Conservation (phyloP, 805 yeast genomes). For the Scheffersomyces amazonensis region DNA sequence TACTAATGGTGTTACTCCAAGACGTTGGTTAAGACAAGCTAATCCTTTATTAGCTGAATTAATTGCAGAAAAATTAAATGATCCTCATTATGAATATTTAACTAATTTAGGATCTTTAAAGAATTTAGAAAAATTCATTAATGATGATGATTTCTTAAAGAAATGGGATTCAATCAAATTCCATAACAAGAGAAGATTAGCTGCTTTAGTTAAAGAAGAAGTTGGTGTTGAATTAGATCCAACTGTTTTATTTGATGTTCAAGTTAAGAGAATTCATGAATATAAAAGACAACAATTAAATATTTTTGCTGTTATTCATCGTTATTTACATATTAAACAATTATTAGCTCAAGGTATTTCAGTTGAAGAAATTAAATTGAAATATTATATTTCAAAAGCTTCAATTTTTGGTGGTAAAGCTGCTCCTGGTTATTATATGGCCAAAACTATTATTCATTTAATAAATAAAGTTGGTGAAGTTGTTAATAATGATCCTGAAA, state of each 20-base stretch:
- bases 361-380: conserved; percentile 50
- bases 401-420: conserved; percentile 90
- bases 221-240: conserved; percentile 70
- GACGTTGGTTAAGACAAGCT: conserved; percentile 95
- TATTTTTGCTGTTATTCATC: conserved; percentile 82
- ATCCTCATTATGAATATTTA: conserved; percentile 61
- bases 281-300: conserved; percentile 94
- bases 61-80: conserved; percentile 68
- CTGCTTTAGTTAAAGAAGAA: conserved; percentile 60
- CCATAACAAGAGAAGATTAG: conserved; percentile 65
- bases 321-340: conserved; percentile 75
- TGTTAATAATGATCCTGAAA: conserved; percentile 72
- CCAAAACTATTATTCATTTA: conserved; percentile 84
- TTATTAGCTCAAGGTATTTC: conserved; percentile 49
- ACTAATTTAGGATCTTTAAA: conserved; percentile 67
- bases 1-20: conserved; percentile 93
- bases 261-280: conserved; percentile 93
- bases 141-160: conserved; percentile 64
- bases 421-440: conserved; percentile 98
- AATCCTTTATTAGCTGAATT: conserved; percentile 77
- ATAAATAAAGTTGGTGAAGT: conserved; percentile 79
- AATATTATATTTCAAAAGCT: conserved; percentile 69
- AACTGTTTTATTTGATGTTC: conserved; percentile 79
- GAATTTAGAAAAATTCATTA: conserved; percentile 60
- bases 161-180: conserved; percentile 72